Base-by-base conservation (phyloP, 2,329 filamentous ascomycete genomes). In the Beauveria caledonica region DNA sequence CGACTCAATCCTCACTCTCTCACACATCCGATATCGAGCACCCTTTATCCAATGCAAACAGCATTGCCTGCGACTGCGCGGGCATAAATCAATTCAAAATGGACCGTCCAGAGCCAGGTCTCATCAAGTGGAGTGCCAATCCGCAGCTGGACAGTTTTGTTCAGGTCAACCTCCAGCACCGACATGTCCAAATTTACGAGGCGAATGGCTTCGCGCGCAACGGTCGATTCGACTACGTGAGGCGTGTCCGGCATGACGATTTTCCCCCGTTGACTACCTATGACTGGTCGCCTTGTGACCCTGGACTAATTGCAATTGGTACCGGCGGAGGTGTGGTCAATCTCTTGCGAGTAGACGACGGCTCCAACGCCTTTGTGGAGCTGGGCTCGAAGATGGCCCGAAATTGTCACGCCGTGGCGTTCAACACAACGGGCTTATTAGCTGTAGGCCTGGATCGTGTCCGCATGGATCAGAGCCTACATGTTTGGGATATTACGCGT, bases 401-500 rank as follows among this genome's bases (percentile, higher is more conserved):
- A 49, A 87, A 87, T 48, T 93, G 89, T 67, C 90, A 93, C 67
- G 88, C 89, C 0, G 88, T 94, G 45, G 86, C 89, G 3, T 92
- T 94, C 74, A 93, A 86, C 68, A 85, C 83, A 3, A 80, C 78
- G 5, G 87, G 88, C 19, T 78, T 89, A 60, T 76, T 95, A 56
- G 90, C 90, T 10, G 89, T 92, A 29, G 90, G 89, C 1, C 77
- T 94, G 56, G 90, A 94, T 67, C 82, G 89, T 66, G 89, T 92
- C 25, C 83, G 90, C 36, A 92, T 90, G 72, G 90, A 94, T 69
- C 84, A 88, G 64, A 92, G 88, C 66, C 79, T 95, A 53, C 90
- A 93, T 67, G 86, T 94, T 33, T 94, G 89, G 83, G 89, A 95
- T 71, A 80, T 92, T 59, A 87, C 83, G 66, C 83, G 84, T 44